Conservation (phyloP, 1,284 basidiomycete species). For the Ceratobasidium sp. region DNA sequence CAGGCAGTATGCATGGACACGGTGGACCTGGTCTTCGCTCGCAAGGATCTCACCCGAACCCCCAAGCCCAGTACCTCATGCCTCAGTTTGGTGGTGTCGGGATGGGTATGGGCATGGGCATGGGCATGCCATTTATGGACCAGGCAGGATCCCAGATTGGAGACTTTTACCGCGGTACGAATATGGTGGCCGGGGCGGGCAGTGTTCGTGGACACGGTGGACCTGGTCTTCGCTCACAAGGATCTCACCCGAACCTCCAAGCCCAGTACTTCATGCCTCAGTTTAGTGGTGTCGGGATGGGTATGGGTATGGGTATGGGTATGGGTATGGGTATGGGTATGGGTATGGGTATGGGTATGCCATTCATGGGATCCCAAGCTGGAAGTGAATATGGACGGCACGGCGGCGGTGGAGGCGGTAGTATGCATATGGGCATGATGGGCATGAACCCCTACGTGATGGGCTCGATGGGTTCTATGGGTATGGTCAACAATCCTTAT, state of each 20-base stretch:
- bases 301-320: conserved; percentile 56
- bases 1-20: conserved; percentile 42
- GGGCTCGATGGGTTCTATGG: conserved; percentile 46
- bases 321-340: too few relatives aligned
- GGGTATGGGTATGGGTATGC: conserved; percentile 52
- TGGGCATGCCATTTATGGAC: too few relatives aligned
- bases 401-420: conserved; percentile 46
- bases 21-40: conserved; percentile 39
- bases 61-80: conserved; percentile 71
- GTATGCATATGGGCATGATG: conserved; percentile 48
- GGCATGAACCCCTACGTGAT: conserved; percentile 47
- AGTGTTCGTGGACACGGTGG: conserved; percentile 42
- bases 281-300: conserved; percentile 65
- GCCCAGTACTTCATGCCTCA: conserved; percentile 76
- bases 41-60: conserved; percentile 58
- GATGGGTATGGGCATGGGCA: too few relatives aligned
- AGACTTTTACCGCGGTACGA: conserved; percentile 87
- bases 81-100: conserved; percentile 69
- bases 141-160: conserved; percentile 77
- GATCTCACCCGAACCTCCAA: conserved; percentile 62
- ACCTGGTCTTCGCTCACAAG: conserved; percentile 37
- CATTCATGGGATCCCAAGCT: conserved; percentile 49
- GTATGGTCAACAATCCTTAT: conserved; percentile 46
- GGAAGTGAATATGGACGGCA: conserved; percentile 50
- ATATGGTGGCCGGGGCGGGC: conserved; percentile 61